Conservation (phyloP, 441 rosid species). For the Kokia cookei region DNA sequence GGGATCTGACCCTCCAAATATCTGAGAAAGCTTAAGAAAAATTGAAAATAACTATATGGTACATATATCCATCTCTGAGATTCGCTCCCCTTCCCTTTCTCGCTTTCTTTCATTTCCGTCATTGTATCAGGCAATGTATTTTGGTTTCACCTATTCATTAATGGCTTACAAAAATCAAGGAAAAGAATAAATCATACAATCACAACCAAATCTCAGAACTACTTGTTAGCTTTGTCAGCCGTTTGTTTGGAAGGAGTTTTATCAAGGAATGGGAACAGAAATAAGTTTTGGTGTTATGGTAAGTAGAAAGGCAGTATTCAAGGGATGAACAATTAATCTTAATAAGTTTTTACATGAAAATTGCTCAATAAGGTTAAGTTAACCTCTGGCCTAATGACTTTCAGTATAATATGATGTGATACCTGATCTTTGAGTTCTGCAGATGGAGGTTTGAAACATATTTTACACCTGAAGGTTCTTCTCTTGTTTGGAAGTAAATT, state of each 20-base stretch:
- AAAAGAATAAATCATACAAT: too few species aligned
- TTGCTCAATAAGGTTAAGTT: not conserved
- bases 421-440: not conserved
- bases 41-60: too few species aligned
- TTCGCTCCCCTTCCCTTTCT: too few species aligned
- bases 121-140: too few species aligned
- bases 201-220: too few species aligned
- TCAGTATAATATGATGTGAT: not conserved
- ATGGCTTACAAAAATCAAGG: too few species aligned
- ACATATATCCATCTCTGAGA: too few species aligned
- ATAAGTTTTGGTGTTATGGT: not conserved
- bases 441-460: not conserved
- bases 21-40: too few species aligned
- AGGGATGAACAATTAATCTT: not conserved
- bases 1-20: too few species aligned
- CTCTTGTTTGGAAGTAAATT: not conserved
- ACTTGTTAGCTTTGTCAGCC: not conserved
- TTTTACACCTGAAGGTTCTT: constrained; percentile 3
- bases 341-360: not conserved
- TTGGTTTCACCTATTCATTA: too few species aligned
- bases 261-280: not conserved
- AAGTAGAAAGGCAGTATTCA: not conserved
- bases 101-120: too few species aligned
- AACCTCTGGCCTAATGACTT: not conserved
- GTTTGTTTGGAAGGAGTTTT: not conserved